phyloP scores from a whole-genome alignment of 345 rosid genomes.

The Euphorbia tirucalli region DNA sequence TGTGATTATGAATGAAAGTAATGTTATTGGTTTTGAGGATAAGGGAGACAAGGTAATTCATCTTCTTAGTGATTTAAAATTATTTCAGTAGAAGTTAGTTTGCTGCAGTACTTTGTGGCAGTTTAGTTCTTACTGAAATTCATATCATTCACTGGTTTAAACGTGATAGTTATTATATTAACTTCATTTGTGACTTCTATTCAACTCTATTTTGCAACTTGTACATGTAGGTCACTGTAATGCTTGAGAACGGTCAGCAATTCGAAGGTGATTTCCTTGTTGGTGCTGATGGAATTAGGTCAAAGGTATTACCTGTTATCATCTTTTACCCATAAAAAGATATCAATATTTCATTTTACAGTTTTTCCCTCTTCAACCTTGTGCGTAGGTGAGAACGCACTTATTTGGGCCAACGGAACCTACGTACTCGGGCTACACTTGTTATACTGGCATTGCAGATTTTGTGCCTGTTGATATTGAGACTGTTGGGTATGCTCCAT shows the following conservation, averaged over 20 bases:
- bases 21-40: slow-evolving; percentile 81
- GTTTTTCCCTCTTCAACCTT: neutral
- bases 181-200: slow-evolving; percentile 2
- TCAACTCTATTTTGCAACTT: slow-evolving; percentile 18
- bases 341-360: neutral
- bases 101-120: neutral
- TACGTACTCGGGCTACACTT: slow-evolving; percentile 80
- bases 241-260: slow-evolving; percentile 69
- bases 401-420: slow-evolving; percentile 77
- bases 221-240: slow-evolving; percentile 61
- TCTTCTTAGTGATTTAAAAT: slow-evolving; percentile 10
- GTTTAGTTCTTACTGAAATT: neutral
- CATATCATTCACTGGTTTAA: slow-evolving; percentile 8
- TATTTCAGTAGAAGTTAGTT: neutral
- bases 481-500: slow-evolving; percentile 70
- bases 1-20: slow-evolving; percentile 65
- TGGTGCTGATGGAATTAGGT: slow-evolving; percentile 97
- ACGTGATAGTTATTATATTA: neutral
- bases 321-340: neutral
- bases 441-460: slow-evolving; percentile 94
- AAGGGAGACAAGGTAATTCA: slow-evolving; percentile 64
- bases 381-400: slow-evolving; percentile 68
- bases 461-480: slow-evolving; percentile 88
- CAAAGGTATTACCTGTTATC: slow-evolving; percentile 59
- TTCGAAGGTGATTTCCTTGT: slow-evolving; percentile 84